These are phyloP conservation scores for Lolium multiflorum DNA, from an alignment of 176 grass and related monocot species.

Conservation along the genomic window DNA sequence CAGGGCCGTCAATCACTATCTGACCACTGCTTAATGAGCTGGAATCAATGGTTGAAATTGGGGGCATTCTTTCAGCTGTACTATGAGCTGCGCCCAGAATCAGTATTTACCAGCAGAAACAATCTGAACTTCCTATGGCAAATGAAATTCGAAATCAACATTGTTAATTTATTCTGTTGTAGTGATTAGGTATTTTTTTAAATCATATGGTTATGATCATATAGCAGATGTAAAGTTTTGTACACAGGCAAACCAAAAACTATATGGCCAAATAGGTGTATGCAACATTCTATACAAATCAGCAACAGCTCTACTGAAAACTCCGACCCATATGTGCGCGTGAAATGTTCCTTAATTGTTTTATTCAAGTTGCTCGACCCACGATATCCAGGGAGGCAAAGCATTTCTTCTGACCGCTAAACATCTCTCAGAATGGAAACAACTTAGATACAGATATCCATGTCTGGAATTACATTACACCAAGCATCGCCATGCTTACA, in stretches of 20 bases:
- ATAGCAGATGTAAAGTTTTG: slow-evolving; percentile 38
- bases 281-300: not conserved
- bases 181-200: not conserved
- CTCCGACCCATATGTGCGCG: not conserved
- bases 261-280: not conserved
- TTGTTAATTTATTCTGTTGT: slow-evolving; percentile 21
- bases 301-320: not conserved
- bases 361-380: not conserved
- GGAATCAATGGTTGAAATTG: not conserved
- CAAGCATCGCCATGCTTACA: slow-evolving; percentile 30
- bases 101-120: not conserved
- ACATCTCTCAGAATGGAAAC: slow-evolving; percentile 22
- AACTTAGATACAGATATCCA: slow-evolving; percentile 50
- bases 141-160: not conserved
- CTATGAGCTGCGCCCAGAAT: not conserved
- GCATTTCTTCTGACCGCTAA: slow-evolving; percentile 29
- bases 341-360: not conserved
- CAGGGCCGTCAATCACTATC: not conserved
- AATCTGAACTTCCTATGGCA: not conserved
- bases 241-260: slow-evolving; percentile 26
- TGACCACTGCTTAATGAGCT: not conserved
- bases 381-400: not conserved
- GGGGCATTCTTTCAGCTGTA: not conserved
- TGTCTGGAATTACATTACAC: slow-evolving; percentile 46
- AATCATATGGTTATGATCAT: not conserved